Base-by-base conservation (phyloP, 140 eudicot genomes). In the Senecio squalidus region DNA sequence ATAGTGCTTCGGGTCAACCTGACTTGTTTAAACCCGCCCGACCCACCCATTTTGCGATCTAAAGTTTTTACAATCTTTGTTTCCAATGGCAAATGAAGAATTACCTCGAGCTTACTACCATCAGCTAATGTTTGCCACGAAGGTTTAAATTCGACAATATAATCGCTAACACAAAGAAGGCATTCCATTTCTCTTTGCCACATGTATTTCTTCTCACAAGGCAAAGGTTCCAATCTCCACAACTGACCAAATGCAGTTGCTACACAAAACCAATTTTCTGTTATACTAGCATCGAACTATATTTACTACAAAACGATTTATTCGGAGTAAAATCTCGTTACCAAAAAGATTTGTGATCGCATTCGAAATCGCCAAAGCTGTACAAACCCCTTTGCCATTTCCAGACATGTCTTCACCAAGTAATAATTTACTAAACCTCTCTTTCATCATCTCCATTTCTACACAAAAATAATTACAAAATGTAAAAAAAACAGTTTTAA, bases 361-460 rank as follows among this genome's bases (percentile, higher is more conserved):
- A 62, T 84, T 84, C 48, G 94, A 81, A 52, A 84, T 75, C 23
- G 94, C 82, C 62, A 84, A 58, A 24, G 94, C 94, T 5, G 94
- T 70, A 57, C 81, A 81, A 65, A 84, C 94, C 51, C 94, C 94
- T 78, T 81, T 84, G 44, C 94, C 94, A 78, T 83, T 84, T 68
- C 94, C 94, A 65, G 94, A 84, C 94, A 84, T 84, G 41, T 84
- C 94, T 72, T 84, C 94, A 31, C 94, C 94, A 17, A 84, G 88
- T 57, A 84, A 59, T 74, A 84, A 55, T 71, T 84, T 84, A 9
- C 86, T 71, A 66, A 84, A 84, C 48, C 81, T 67, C 50, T 84
- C 89, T 72, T 84, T 84, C 89, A 84, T 81, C 89, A 78, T 68
- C 70, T 78, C 89, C 79, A 75, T 72, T 65, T 81, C 94, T 84